Evolutionary conservation across 208 protist genomes (phyloP).

Genomic region (Histomonas meleagridis): DNA sequence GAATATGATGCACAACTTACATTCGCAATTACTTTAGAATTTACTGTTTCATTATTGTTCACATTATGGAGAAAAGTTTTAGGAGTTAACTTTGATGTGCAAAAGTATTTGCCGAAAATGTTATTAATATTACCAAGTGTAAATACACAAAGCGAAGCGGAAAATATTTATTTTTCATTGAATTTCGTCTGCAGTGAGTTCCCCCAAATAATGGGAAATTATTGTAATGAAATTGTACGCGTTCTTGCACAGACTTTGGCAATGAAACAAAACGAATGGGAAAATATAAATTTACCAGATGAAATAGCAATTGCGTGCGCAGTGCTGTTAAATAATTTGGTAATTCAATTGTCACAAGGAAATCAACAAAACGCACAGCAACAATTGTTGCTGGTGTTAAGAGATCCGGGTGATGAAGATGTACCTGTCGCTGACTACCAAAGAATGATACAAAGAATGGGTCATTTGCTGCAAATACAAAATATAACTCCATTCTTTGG

Average conservation of each 20-base stretch:
- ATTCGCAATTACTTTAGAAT: neutral
- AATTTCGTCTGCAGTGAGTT: neutral
- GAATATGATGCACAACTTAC: neutral
- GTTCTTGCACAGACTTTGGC: neutral
- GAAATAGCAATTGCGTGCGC: too few relatives aligned
- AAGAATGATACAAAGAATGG: too few relatives aligned
- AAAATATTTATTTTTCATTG: neutral
- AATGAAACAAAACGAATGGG: neutral
- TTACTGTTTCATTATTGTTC: neutral
- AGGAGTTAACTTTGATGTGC: neutral
- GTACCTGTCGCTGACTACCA: too few relatives aligned
- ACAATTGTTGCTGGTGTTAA: too few relatives aligned
- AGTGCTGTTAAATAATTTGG: too few relatives aligned
- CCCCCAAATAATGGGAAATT: neutral
- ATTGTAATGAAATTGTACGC: neutral
- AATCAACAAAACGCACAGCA: too few relatives aligned
- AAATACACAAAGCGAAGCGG: neutral
- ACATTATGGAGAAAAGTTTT: neutral
- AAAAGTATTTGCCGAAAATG: neutral
- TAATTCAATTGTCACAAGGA: too few relatives aligned
- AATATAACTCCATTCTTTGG: too few relatives aligned
- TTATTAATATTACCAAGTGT: neutral
- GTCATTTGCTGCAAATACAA: too few relatives aligned
- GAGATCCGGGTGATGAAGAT: too few relatives aligned
- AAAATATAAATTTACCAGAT: neutral